Conservation (phyloP, 768 basidiomycete species). For the Pleurotus platypus region DNA sequence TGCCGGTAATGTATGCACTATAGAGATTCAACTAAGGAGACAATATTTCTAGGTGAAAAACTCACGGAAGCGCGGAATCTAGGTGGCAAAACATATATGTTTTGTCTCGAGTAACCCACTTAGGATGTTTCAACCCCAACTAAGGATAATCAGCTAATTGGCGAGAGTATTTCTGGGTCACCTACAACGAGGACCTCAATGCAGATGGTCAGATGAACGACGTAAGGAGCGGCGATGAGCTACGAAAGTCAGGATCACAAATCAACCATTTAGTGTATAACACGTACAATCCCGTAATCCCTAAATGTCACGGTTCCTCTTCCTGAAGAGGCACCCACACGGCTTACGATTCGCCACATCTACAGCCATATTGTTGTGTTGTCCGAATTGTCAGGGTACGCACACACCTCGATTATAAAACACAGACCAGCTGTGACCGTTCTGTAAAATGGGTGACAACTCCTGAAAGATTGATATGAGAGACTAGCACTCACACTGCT, state of each 20-base stretch:
- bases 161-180: background rate
- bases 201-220: background rate
- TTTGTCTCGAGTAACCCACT: background rate
- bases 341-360: background rate
- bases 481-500: background rate
- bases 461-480: no score
- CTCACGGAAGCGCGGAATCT: background rate
- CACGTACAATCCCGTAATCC: no score
- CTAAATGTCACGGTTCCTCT: no score
- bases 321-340: background rate
- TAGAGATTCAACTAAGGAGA: no score
- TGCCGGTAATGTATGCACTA: background rate
- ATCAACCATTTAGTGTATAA: background rate
- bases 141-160: background rate
- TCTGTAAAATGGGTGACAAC: background rate
- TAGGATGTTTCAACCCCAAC: background rate
- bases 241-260: background rate
- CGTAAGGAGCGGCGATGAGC: background rate
- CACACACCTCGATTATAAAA: background rate
- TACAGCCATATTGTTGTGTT: background rate
- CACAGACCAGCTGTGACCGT: background rate
- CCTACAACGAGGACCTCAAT: background rate
- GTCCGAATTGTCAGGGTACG: background rate
- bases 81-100: conserved; percentile 1
- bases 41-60: background rate